Evolutionary conservation across 768 basidiomycete genomes (phyloP), one percentile per base, ranked within the genome.

Genomic region (Terana coerulea): DNA sequence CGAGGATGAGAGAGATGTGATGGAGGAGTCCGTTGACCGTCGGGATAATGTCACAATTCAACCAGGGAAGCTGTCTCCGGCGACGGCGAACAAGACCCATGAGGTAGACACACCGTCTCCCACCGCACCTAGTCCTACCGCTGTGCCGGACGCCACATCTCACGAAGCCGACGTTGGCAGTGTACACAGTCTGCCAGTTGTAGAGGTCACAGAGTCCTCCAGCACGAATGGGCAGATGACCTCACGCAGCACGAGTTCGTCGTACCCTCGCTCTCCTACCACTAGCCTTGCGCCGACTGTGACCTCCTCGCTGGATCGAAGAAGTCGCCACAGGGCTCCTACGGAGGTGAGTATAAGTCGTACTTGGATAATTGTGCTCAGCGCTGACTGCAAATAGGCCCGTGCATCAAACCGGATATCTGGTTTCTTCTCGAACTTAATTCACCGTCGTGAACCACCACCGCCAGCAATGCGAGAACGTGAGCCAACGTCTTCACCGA

Each of bases 371-470:
- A 41, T 25, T 34, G 40, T 24, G 25, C 30, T 40, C 12, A 42
- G 43, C 41, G 35, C 60, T 61, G 55, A 60, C 54, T 44, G 36
- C 36, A 19, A 53, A 15, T 48, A 84, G 77, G 67, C 69, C 53
- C 83, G 88, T 51, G 70, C 84, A 33, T 76, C 84, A 24, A 89
- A 84, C 63, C 78, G 90, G 25, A 73, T 92, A 26, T 92, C 91
- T 22, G 90, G 90, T n/a, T 92, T 92, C 68, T 83, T 91, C 65
- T 84, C 80, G 14, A 81, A 80, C 59, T 75, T 92, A 52, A 87
- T 92, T 5, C 82, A 86, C 62, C 80, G 89, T 50, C 78, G 86
- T 43, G 86, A 90, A 47, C 69, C 67, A 12, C 61, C 71, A 3
- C 56, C 61, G 25, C 54, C 65, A 3, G 36, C 65, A 34, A 39